Evolutionary conservation across 106 monocot species (phyloP).

Genomic region (Triglochin maritima): DNA sequence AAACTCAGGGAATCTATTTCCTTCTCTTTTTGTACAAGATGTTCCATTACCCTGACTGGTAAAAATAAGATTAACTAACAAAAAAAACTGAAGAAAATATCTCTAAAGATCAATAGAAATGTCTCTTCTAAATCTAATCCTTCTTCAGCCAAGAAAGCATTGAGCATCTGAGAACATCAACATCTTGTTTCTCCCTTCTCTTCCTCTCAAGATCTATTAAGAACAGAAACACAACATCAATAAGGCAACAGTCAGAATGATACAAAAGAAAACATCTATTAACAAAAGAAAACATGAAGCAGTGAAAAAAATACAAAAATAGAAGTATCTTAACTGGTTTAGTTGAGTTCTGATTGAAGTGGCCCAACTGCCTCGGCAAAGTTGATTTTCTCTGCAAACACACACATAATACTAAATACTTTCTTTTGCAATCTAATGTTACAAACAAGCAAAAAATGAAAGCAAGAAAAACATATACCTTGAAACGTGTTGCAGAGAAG

Average conservation of each 20-base stretch:
- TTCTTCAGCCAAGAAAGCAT: constrained; percentile 10
- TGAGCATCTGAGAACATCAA: constrained; percentile 5
- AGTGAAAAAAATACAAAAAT: neutral
- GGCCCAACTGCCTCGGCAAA: constrained; percentile 16
- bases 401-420: no score
- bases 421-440: neutral
- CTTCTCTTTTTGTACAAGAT: constrained; percentile 1
- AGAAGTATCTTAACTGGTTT: constrained; percentile 26
- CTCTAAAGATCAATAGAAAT: constrained; percentile 27
- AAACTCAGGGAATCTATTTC: constrained; percentile 1
- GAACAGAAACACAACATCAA: neutral
- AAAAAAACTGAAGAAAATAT: neutral
- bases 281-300: constrained; percentile 1
- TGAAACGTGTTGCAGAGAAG: constrained; percentile 75
- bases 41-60: constrained; percentile 7
- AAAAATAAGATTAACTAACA: neutral
- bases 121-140: constrained; percentile 13
- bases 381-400: constrained; percentile 19
- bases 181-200: constrained; percentile 20
- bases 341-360: constrained; percentile 14
- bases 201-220: constrained; percentile 24
- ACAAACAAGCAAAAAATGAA: neutral
- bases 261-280: constrained; percentile 3
- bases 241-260: constrained; percentile 1
- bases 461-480: constrained; percentile 22